Percentiles rank a stretch among this genome's conserved stretches.
Evolutionary conservation across 108 stramenopile species (phyloP).

Genomic region (Epipyxis sp.): DNA sequence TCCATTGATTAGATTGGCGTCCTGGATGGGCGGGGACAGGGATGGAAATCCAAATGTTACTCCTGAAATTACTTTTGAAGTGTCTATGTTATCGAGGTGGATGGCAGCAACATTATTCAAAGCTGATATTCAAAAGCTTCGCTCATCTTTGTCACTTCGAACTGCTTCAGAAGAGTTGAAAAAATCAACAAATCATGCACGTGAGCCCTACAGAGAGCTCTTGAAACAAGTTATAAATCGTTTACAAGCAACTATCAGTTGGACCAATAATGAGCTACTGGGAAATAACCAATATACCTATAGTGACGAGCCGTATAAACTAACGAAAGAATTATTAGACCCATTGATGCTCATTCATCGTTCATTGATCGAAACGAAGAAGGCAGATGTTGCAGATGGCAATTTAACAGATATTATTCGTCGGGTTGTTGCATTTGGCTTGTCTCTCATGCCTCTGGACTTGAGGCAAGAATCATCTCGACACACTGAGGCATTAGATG

Average conservation of each 20-base stretch:
- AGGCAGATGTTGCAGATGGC: slow-evolving; percentile 77
- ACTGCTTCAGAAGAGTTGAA: slow-evolving; percentile 13
- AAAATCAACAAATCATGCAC: neutral
- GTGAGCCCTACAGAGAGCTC: slow-evolving; percentile 47
- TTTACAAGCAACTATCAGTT: slow-evolving; percentile 32
- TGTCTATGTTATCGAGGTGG: slow-evolving; percentile 70
- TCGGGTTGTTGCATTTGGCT: slow-evolving; percentile 76
- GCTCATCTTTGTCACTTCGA: neutral
- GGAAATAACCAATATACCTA: neutral
- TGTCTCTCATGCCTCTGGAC: slow-evolving; percentile 85
- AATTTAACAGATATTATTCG: slow-evolving; percentile 83
- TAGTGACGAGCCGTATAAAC: neutral
- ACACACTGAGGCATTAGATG: slow-evolving; percentile 85
- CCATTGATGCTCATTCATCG: slow-evolving; percentile 76
- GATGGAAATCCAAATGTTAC: slow-evolving; percentile 99
- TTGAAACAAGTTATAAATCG: slow-evolving; percentile 35
- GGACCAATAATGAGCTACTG: neutral
- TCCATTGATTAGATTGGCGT: slow-evolving; percentile 81
- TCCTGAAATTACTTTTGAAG: slow-evolving; percentile 78
- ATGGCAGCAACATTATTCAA: slow-evolving; percentile 75
- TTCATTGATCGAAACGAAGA: slow-evolving; percentile 71
- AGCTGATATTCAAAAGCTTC: slow-evolving; percentile 64
- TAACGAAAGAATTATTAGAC: slow-evolving; percentile 66
- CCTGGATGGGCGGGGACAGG: slow-evolving; percentile 92
- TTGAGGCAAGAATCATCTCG: slow-evolving; percentile 88